Base-by-base conservation (phyloP, 352 stramenopile species). In the Pythium sukuiense region DNA sequence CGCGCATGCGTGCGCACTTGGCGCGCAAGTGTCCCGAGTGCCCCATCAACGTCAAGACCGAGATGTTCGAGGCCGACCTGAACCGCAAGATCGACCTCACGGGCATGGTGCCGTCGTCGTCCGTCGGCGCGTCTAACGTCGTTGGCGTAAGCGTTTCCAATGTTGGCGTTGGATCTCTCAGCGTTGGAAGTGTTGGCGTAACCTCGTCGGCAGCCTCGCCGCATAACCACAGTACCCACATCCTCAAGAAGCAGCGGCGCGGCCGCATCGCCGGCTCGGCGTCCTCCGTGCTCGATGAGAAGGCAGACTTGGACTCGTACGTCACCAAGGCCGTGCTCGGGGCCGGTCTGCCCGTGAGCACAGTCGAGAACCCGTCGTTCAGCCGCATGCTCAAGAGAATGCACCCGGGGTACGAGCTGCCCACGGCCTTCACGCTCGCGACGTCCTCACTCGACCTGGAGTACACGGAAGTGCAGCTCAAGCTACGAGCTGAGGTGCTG, bases 1-100 rank as follows among this genome's bases (percentile, higher is more conserved):
- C 68, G 13, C 81, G 84, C 46, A 93, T 93, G 84, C 79, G 82
- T 37, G 46, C 65, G 52, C 84, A 90, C 63, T 61, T 93, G 62
- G 77, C 76, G 58, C 79, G 73, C 67, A 85, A 83, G 67, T 90
- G 82, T 49, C 48, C 70, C 18, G 74, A 73, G 41, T 90, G 81
- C 53, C 81, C 80, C 11, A 35, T 73, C 32, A 58, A 68, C 37
- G 49, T 90, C 57, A 82, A 84, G 52, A 55, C 60, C 55, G 81
- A 82, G 43, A 88, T 90, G 72, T 65, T 79, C 26, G 67, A 83
- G 18, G 69, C 57, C 41, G 64, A 87, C 50, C 59, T 81, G 16
- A 74, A 73, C 60, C 64, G 70, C 67, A 80, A 83, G 35, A 72
- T 79, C 54, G 65, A 71, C 18, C 50, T 71, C 50, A 55, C 62